A percentile compares a stretch with the other conserved stretches of the same genome.
These are phyloP conservation scores for Eutrema heterophyllum DNA, from an alignment of 345 rosid species.

Conservation along the genomic window DNA sequence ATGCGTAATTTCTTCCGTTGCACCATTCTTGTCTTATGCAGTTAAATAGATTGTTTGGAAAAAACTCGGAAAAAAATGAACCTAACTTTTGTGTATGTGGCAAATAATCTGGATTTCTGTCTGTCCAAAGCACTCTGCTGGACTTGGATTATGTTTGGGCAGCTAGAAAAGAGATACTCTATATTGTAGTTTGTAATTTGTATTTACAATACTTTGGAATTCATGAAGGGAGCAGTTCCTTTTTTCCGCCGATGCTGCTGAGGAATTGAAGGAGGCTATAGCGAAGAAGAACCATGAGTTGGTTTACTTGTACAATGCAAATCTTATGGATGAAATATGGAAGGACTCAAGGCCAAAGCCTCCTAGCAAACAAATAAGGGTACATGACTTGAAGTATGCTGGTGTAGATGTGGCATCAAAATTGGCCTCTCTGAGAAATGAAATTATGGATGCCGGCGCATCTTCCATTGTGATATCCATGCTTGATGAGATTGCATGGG, in stretches of 20 bases:
- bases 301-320: conserved; percentile 65
- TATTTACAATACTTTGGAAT: conserved; percentile 24
- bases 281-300: conserved; percentile 73
- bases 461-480: conserved; percentile 80
- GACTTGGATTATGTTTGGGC: too few relatives aligned
- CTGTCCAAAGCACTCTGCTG: neutral
- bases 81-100: neutral
- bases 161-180: too few relatives aligned
- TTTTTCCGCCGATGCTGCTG: conserved; percentile 90
- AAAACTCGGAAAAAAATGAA: too few relatives aligned
- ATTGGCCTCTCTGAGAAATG: conserved; percentile 59
- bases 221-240: conserved; percentile 98
- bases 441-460: conserved; percentile 63
- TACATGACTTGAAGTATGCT: conserved; percentile 84
- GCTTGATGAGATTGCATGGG: conserved; percentile 98
- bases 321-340: conserved; percentile 91
- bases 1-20: neutral
- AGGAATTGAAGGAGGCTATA: conserved; percentile 79
- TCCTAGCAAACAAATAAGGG: conserved; percentile 67
- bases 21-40: neutral
- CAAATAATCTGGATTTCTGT: neutral
- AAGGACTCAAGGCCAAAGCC: conserved; percentile 80
- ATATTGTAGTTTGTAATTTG: neutral
- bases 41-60: neutral
- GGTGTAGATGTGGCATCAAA: conserved; percentile 78